These are phyloP conservation scores for Parachaetomium inaequale DNA, from an alignment of 495 filamentous ascomycete genomes.

Conservation along the genomic window DNA sequence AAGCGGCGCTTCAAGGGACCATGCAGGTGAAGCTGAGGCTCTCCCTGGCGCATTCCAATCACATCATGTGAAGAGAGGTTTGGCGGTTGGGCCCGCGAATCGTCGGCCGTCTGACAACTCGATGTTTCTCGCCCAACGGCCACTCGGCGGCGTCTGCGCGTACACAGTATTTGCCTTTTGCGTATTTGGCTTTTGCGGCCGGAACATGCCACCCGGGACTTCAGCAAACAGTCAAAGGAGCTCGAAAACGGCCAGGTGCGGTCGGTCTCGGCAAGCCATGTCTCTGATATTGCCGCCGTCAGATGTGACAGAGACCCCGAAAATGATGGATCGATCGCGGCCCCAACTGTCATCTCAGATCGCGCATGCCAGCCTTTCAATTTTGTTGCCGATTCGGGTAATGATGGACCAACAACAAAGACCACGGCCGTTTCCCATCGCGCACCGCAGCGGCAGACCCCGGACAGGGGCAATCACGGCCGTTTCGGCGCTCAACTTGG, in stretches of 20 bases:
- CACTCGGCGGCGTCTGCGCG: not conserved
- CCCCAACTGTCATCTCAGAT: conserved; percentile 9
- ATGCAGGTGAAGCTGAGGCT: not conserved
- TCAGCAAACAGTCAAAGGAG: not conserved
- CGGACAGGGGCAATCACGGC: too few species aligned
- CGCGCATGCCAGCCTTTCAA: conserved; percentile 2
- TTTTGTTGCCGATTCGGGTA: conserved; percentile 4
- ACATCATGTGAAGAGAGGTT: conserved; percentile 27
- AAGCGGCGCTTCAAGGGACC: conserved; percentile 20
- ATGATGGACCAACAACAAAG: conserved; percentile 13
- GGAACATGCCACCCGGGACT: conserved; percentile 4
- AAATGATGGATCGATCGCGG: conserved; percentile 17
- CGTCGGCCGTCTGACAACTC: not conserved
- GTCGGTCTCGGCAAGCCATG: conserved; percentile 10
- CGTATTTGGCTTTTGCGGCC: conserved; percentile 8
- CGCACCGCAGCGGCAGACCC: too few species aligned
- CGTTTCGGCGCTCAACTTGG: not conserved
- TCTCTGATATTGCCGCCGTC: conserved; percentile 8
- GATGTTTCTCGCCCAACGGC: conserved; percentile 4
- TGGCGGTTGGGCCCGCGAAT: not conserved
- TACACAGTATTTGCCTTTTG: too few species aligned
- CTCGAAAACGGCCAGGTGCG: not conserved
- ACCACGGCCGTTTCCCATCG: conserved; percentile 1
- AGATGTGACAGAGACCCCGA: not conserved
- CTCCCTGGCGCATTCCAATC: conserved; percentile 23